Percentiles rank a stretch among this genome's conserved stretches.
These are phyloP conservation scores for Liquidambar formosana DNA, from an alignment of 164 flowering plant species.

Conservation along the genomic window DNA sequence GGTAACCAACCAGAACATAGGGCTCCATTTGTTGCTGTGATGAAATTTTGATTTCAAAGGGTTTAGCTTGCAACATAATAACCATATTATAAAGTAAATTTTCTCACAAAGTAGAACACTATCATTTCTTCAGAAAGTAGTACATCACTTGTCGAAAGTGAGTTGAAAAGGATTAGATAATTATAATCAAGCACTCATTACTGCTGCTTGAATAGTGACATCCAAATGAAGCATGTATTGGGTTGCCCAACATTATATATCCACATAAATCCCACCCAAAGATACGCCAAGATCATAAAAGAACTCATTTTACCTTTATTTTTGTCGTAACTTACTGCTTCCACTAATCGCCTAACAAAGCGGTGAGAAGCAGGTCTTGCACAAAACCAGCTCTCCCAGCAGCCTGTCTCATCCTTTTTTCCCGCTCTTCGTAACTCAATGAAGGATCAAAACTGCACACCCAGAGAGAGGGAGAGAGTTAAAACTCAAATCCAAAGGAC, in stretches of 20 bases:
- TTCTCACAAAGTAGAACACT: slow-evolving; percentile 11
- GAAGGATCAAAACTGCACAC: slow-evolving; percentile 75
- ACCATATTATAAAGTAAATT: not conserved
- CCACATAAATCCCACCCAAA: slow-evolving; percentile 16
- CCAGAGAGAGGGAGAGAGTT: slow-evolving; percentile 2
- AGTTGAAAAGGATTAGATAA: slow-evolving; percentile 13
- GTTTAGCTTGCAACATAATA: not conserved
- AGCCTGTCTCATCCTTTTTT: slow-evolving; percentile 65
- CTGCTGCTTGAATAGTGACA: slow-evolving; percentile 11
- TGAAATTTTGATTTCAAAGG: not conserved
- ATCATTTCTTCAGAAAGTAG: slow-evolving; percentile 14
- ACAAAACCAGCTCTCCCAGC: slow-evolving; percentile 69
- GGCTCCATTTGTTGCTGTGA: too few species aligned
- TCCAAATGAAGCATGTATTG: slow-evolving; percentile 13
- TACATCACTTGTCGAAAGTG: slow-evolving; percentile 14
- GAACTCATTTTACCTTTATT: slow-evolving; percentile 16
- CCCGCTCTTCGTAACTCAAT: slow-evolving; percentile 71
- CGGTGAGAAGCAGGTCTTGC: slow-evolving; percentile 70
- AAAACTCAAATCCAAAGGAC: not conserved
- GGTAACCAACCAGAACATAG: too few species aligned
- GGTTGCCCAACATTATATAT: slow-evolving; percentile 15
- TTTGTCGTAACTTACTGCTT: slow-evolving; percentile 17
- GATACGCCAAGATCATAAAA: slow-evolving; percentile 12
- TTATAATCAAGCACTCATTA: not conserved
- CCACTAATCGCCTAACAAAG: slow-evolving; percentile 49